Conservation (phyloP, 306 rosid genomes). For the Acmispon strigosus region DNA sequence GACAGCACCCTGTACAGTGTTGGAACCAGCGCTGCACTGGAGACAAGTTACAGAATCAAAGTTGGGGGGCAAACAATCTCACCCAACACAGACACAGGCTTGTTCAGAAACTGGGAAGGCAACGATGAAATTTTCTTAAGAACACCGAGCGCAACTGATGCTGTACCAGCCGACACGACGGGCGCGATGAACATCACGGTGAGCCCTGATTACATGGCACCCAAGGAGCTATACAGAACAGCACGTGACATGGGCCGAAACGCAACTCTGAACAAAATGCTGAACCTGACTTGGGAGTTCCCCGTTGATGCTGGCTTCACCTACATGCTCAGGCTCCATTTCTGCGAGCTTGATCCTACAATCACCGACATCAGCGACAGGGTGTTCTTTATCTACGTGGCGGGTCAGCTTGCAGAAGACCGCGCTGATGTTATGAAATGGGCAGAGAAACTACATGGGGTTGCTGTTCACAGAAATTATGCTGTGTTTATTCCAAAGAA, state of each 20-base stretch:
- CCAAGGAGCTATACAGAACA: constrained; percentile 9
- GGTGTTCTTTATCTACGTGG: constrained; percentile 24
- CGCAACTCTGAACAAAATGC: background rate
- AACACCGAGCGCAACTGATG: accelerated
- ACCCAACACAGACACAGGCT: constrained; percentile 7
- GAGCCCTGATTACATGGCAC: constrained; percentile 27
- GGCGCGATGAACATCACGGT: background rate
- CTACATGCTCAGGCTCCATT: constrained; percentile 37
- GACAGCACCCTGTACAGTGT: background rate
- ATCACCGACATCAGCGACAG: accelerated
- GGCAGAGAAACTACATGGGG: constrained; percentile 1
- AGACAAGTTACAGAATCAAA: constrained; percentile 25
- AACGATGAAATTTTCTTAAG: background rate
- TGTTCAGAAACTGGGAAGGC: constrained; percentile 17
- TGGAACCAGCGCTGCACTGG: background rate
- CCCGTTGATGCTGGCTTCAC: background rate
- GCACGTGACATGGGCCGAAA: constrained; percentile 19
- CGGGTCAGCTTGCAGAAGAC: background rate
- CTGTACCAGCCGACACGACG: accelerated
- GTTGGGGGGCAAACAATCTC: background rate
- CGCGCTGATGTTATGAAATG: constrained; percentile 8
- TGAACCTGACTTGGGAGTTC: constrained; percentile 27
- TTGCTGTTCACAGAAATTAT: constrained; percentile 21
- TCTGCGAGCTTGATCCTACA: constrained; percentile 19
- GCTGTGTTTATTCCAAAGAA: background rate